Conservation (phyloP, 164 flowering plant genomes). For the Macadamia integrifolia region DNA sequence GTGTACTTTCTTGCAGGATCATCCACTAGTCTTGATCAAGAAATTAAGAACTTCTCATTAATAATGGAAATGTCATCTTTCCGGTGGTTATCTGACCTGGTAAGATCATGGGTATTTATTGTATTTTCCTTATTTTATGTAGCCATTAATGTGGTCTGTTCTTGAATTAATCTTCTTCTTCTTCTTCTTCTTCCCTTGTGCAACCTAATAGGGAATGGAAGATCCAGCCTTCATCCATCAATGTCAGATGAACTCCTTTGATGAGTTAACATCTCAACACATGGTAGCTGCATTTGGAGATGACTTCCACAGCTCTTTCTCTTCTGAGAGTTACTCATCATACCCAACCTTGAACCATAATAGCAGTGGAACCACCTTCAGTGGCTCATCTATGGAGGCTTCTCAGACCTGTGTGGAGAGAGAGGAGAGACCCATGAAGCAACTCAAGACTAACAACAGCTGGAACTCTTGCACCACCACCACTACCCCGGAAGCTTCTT, state of each 20-base stretch:
- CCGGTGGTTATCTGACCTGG: slow-evolving; percentile 37
- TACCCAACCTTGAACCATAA: slow-evolving; percentile 17
- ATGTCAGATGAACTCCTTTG: slow-evolving; percentile 37
- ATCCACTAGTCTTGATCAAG: background rate
- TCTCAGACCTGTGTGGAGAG: background rate
- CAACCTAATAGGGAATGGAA: slow-evolving; percentile 43
- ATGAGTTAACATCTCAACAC: slow-evolving; percentile 38
- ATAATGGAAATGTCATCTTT: slow-evolving; percentile 39
- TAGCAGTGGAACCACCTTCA: slow-evolving; percentile 11
- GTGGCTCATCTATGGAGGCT: slow-evolving; percentile 17
- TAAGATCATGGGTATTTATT: slow-evolving; percentile 9
- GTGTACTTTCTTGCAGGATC: background rate
- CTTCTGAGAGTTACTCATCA: slow-evolving; percentile 17
- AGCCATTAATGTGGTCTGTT: background rate
- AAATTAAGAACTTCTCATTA: background rate
- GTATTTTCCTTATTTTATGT: no score
- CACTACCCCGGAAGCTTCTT: slow-evolving; percentile 22
- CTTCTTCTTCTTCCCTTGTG: background rate
- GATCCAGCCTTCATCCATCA: slow-evolving; percentile 39
- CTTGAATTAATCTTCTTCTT: background rate
- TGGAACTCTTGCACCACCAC: slow-evolving; percentile 33
- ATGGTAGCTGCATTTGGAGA: slow-evolving; percentile 40
- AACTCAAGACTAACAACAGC: slow-evolving; percentile 32
- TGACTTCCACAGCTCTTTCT: slow-evolving; percentile 29
- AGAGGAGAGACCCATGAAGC: slow-evolving; percentile 43